Evolutionary conservation across 2,329 filamentous ascomycete genomes (phyloP).

Genomic region (Aspergillus intermedius): DNA sequence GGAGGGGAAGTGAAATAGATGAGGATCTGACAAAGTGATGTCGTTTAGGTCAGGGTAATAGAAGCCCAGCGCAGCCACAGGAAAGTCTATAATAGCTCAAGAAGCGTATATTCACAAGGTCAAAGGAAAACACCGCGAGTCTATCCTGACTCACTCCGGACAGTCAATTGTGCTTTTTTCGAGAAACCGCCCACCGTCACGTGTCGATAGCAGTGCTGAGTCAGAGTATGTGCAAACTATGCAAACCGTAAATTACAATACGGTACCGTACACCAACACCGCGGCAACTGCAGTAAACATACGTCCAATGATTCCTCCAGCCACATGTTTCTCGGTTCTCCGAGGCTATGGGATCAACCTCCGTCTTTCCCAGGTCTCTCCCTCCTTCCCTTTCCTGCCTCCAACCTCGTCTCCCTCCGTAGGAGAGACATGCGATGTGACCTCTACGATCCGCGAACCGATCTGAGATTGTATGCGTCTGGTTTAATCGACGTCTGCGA

Average conservation of each 20-base stretch:
- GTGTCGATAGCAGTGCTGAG: constrained; percentile 7
- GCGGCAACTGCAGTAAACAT: constrained; percentile 17
- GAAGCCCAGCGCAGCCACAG: not conserved
- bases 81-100: not conserved
- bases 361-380: constrained; percentile 14
- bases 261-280: constrained; percentile 1
- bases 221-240: constrained; percentile 20
- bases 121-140: not conserved
- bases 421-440: constrained; percentile 27
- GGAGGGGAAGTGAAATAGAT: not conserved
- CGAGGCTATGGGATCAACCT: constrained; percentile 25
- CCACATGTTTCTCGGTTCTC: constrained; percentile 35
- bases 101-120: not conserved
- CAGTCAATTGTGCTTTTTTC: constrained; percentile 1
- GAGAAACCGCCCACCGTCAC: constrained; percentile 4
- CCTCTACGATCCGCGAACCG: constrained; percentile 17
- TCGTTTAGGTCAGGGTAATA: not conserved
- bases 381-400: constrained; percentile 13
- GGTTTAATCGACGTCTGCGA: constrained; percentile 17
- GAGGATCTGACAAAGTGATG: not conserved
- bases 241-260: constrained; percentile 17
- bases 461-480: constrained; percentile 22
- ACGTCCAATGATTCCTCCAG: constrained; percentile 20
- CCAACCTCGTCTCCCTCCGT: constrained; percentile 9
- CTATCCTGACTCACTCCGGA: not conserved